Base-by-base conservation (phyloP, 352 stramenopile species). In the Globisporangium acanthophoron region DNA sequence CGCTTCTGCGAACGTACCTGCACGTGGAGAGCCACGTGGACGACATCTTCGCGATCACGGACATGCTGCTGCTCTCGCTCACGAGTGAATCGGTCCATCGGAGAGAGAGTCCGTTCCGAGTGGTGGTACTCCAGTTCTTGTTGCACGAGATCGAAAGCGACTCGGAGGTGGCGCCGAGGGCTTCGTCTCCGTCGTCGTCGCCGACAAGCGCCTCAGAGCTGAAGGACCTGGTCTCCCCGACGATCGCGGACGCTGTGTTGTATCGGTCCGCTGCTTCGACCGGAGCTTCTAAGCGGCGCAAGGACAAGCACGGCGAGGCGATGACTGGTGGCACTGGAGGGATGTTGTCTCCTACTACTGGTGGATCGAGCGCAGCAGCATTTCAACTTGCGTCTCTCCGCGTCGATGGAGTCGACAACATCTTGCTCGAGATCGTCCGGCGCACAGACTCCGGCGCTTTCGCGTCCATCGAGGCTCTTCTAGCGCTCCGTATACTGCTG, bases 21-120 rank as follows among this genome's bases (percentile, higher is more conserved):
- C 77, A 73, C 5, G 59, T 83, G 9, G 80, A 90, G 69, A 88
- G 73, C 21, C 71, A 87, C 33, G 61, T 78, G 3, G 69, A 88
- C 29, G 80, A 90, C 47, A 58, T 86, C 20, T 59, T 56, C 20
- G 61, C 24, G 20, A 69, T 88, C 21, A 39, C 64, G 0, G 78
- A 88, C 5, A 64, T 76, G 21, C 11, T 90, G 5, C 29, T 88
- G 20, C 59, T 90, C 16, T 88, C 78, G 2, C 67, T 88, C 49
- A 58, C 67, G 16, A 73, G 59, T 12, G 71, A 66, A 2, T 49
- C 31, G 11, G 52, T 76, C n/a, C 71, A 80, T 20, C 49, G 45
- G 1, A 58, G 61, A 31, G 59, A 54, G 1, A 80, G 55, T 49
- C 59, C 59, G 0, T 64, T 80, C 56, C 75, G 75, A 1, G 47